These are phyloP conservation scores for Yarrowia deformans DNA, from an alignment of 805 yeast genomes.

Conservation along the genomic window DNA sequence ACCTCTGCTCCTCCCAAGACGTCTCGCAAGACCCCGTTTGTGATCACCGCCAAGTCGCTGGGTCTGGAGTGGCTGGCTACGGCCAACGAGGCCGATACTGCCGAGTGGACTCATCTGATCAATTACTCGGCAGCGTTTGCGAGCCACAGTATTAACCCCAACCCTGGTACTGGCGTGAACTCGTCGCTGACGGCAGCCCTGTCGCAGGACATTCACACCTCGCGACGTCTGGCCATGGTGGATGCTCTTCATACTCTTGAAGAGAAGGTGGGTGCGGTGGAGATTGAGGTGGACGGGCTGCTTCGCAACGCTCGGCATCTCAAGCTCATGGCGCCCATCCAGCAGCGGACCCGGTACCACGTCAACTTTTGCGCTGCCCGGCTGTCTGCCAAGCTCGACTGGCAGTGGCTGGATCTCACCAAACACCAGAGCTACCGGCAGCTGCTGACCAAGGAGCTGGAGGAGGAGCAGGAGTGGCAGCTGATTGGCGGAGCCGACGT, in stretches of 20 bases:
- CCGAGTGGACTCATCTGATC: slow-evolving; percentile 66
- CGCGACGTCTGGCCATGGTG: slow-evolving; percentile 34
- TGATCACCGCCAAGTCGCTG: slow-evolving; percentile 48
- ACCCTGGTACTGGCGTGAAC: slow-evolving; percentile 18
- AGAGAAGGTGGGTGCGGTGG: slow-evolving; percentile 48
- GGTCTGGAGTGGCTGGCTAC: slow-evolving; percentile 55
- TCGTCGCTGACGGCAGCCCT: slow-evolving; percentile 12
- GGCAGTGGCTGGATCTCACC: slow-evolving; percentile 63
- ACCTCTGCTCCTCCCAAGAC: slow-evolving; percentile 41
- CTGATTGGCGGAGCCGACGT: slow-evolving; percentile 1
- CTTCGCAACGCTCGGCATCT: slow-evolving; percentile 53
- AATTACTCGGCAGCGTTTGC: slow-evolving; percentile 61
- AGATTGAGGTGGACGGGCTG: slow-evolving; percentile 52
- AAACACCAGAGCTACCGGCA: slow-evolving; percentile 55
- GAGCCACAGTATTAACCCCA: slow-evolving; percentile 48
- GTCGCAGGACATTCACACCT: slow-evolving; percentile 21
- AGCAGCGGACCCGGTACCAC: slow-evolving; percentile 59
- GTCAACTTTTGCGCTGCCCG: slow-evolving; percentile 57
- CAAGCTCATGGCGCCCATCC: slow-evolving; percentile 62
- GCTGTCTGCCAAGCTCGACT: slow-evolving; percentile 61
- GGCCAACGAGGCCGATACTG: slow-evolving; percentile 55
- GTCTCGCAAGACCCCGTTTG: slow-evolving; percentile 45
- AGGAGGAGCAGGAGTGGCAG: slow-evolving; percentile 40
- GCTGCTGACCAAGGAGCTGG: slow-evolving; percentile 50
- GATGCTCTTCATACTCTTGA: slow-evolving; percentile 47